These are phyloP conservation scores for Coemansia sp. DNA, from an alignment of 192 early-diverging fungal species.

Conservation along the genomic window DNA sequence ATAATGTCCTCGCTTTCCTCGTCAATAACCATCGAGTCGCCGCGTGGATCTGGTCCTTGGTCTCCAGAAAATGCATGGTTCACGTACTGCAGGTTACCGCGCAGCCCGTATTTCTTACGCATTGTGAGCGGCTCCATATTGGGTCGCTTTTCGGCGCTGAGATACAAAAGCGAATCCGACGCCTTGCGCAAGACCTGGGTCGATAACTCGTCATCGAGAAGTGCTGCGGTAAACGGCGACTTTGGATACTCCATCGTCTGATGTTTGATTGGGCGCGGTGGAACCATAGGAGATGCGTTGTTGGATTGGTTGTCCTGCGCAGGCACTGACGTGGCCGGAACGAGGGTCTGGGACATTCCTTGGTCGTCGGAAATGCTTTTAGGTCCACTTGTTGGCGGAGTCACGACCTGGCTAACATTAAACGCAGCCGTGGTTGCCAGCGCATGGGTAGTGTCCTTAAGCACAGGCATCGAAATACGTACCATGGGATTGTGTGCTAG, in stretches of 20 bases:
- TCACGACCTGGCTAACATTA: slow-evolving; percentile 17
- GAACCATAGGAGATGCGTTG: slow-evolving; percentile 9
- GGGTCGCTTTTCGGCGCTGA: slow-evolving; percentile 53
- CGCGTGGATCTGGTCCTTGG: slow-evolving; percentile 38
- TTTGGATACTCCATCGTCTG: slow-evolving; percentile 1
- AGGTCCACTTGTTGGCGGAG: slow-evolving; percentile 19
- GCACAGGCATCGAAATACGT: slow-evolving; percentile 52
- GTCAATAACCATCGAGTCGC: slow-evolving; percentile 5
- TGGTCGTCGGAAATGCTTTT: slow-evolving; percentile 24
- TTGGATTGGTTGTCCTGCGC: not conserved
- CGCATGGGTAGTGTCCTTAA: slow-evolving; percentile 28
- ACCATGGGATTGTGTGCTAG: slow-evolving; percentile 27
- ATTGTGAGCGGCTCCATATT: slow-evolving; percentile 48
- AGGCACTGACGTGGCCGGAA: slow-evolving; percentile 30
- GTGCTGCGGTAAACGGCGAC: slow-evolving; percentile 3
- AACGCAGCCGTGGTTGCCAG: slow-evolving; percentile 7
- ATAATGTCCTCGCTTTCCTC: slow-evolving; percentile 5
- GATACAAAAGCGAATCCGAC: slow-evolving; percentile 48
- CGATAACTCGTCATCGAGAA: slow-evolving; percentile 20
- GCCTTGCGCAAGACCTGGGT: slow-evolving; percentile 51
- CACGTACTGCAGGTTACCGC: slow-evolving; percentile 48
- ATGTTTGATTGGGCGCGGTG: slow-evolving; percentile 6
- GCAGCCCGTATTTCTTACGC: slow-evolving; percentile 56
- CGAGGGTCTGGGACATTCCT: not conserved
- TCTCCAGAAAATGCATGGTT: slow-evolving; percentile 21